Evolutionary conservation across 805 yeast genomes (phyloP).

Genomic region (Ogataea trehaloabstinens): DNA sequence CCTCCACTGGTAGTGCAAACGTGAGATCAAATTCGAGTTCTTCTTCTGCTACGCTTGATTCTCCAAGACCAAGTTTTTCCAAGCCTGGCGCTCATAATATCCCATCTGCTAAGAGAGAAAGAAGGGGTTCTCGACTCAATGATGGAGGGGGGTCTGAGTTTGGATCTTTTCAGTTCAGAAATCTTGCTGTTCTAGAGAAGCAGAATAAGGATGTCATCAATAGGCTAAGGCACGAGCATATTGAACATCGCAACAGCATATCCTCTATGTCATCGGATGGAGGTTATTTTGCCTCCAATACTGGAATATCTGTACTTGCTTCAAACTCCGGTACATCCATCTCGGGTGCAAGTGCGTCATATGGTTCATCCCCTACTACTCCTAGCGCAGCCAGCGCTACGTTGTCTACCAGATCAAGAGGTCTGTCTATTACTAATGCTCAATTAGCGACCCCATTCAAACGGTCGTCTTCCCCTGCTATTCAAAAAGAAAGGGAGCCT

Average conservation of each 20-base stretch:
- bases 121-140: constrained; percentile 63
- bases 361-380: constrained; percentile 24
- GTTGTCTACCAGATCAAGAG: constrained; percentile 17
- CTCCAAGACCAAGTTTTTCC: constrained; percentile 28
- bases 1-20: constrained; percentile 3
- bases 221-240: constrained; percentile 78
- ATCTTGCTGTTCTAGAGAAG: constrained; percentile 83
- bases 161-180: constrained; percentile 90
- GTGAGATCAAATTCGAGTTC: constrained; percentile 23
- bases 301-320: constrained; percentile 3
- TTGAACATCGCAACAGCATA: constrained; percentile 46
- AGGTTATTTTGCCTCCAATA: constrained; percentile 16
- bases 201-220: constrained; percentile 93
- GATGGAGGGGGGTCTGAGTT: constrained; percentile 67
- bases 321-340: constrained; percentile 9
- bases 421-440: constrained; percentile 14
- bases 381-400: constrained; percentile 16
- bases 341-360: constrained; percentile 13
- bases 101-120: constrained; percentile 52
- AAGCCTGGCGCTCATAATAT: constrained; percentile 23
- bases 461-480: constrained; percentile 33
- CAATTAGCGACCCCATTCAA: constrained; percentile 25
- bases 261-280: constrained; percentile 50
- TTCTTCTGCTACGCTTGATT: constrained; percentile 27
- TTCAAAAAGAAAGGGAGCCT: constrained; percentile 14